These are phyloP conservation scores for Saccharomycopsis phalli DNA, from an alignment of 1,139 yeast genomes.

Conservation along the genomic window DNA sequence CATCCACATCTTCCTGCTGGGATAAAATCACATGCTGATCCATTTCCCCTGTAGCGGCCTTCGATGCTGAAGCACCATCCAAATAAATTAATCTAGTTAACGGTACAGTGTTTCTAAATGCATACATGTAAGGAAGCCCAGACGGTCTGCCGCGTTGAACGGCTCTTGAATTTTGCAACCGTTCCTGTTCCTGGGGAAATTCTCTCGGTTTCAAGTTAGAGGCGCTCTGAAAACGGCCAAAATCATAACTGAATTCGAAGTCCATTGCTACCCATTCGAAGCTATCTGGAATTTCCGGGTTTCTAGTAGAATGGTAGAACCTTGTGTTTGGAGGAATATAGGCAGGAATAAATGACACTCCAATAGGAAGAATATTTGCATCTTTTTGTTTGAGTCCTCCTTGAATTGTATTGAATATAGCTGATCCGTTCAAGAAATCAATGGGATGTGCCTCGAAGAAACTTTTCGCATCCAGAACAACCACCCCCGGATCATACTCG, in stretches of 20 bases:
- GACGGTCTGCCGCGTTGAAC: conserved; percentile 2
- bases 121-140: conserved; percentile 27
- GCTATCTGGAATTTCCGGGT: conserved; percentile 30
- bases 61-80: conserved; percentile 56
- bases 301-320: conserved; percentile 37
- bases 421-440: conserved; percentile 40
- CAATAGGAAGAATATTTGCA: conserved; percentile 41
- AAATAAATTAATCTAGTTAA: conserved; percentile 37
- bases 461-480: conserved; percentile 10
- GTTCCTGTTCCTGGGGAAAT: too few species aligned
- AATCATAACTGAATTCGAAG: conserved; percentile 44
- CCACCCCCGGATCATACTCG: too few species aligned
- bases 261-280: conserved; percentile 55
- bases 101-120: conserved; percentile 38
- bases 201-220: conserved; percentile 1
- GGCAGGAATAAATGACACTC: conserved; percentile 50
- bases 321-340: conserved; percentile 46
- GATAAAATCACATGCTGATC: conserved; percentile 44
- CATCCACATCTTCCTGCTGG: conserved; percentile 12
- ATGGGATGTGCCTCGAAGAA: conserved; percentile 25
- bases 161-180: too few species aligned
- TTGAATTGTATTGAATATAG: conserved; percentile 43
- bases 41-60: conserved; percentile 43
- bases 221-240: conserved; percentile 22
- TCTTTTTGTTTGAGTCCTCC: conserved; percentile 42